A percentile compares a stretch with the other conserved stretches of the same genome.
Evolutionary conservation across 495 filamentous ascomycete species (phyloP).

Genomic region (Aspergillus heteromorphus): DNA sequence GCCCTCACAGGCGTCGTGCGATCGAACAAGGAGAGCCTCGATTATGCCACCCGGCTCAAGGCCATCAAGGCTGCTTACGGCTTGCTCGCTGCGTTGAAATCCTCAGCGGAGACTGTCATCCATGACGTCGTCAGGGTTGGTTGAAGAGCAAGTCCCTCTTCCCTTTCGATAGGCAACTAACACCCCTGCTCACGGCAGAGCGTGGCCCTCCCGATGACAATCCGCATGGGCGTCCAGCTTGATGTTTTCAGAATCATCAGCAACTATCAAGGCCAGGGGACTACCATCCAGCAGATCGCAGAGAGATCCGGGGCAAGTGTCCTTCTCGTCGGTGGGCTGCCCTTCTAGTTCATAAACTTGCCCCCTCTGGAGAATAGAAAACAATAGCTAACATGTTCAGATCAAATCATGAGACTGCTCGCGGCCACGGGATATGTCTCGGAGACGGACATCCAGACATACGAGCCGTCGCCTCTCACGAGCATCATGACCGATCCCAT

Average conservation of each 20-base stretch:
- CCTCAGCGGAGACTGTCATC: conserved; percentile 13
- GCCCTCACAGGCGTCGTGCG: not conserved
- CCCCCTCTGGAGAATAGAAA: too few species aligned
- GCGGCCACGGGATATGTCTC: conserved; percentile 11
- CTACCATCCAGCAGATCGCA: conserved; percentile 11
- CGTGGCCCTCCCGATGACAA: conserved; percentile 7
- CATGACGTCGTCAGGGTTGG: conserved; percentile 16
- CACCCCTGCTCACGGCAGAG: conserved; percentile 1
- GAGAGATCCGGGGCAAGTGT: conserved; percentile 11
- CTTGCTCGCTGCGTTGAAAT: conserved; percentile 13
- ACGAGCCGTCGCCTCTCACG: conserved; percentile 16
- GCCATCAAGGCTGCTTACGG: conserved; percentile 1
- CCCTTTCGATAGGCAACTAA: not conserved
- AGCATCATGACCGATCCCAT: conserved; percentile 15
- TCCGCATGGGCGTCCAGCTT: conserved; percentile 19
- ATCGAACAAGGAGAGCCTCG: not conserved
- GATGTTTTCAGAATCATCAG: conserved; percentile 11
- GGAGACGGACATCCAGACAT: conserved; percentile 9
- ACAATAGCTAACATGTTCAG: too few species aligned
- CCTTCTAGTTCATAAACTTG: not conserved
- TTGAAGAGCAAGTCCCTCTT: not conserved
- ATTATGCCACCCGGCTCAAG: conserved; percentile 5
- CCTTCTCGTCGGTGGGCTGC: conserved; percentile 13
- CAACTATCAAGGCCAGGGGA: conserved; percentile 2
- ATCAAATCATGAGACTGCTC: conserved; percentile 16